Evolutionary conservation across 129 eudicot genomes (phyloP).

Genomic region (Flaveria ramosissima): DNA sequence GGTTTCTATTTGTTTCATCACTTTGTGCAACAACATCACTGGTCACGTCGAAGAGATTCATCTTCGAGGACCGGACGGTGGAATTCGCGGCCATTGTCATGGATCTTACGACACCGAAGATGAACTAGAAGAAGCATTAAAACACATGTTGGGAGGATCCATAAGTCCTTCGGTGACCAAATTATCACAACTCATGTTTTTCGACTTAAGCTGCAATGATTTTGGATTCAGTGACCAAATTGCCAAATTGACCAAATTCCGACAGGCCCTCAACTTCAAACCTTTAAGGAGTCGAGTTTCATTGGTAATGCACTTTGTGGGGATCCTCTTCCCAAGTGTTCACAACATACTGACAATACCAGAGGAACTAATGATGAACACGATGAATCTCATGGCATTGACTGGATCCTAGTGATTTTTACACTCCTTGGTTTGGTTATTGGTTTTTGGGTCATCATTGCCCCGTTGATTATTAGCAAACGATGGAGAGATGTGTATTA

Average conservation of each 20-base stretch:
- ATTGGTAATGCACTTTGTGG: constrained; percentile 21
- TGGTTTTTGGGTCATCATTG: constrained; percentile 33
- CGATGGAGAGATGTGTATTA: constrained; percentile 31
- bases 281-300: constrained; percentile 17
- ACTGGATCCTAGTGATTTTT: constrained; percentile 26
- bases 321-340: constrained; percentile 14
- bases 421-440: constrained; percentile 13
- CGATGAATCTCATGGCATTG: constrained; percentile 17
- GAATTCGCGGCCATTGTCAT: constrained; percentile 3
- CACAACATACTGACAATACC: not conserved
- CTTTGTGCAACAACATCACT: constrained; percentile 25
- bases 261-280: constrained; percentile 12
- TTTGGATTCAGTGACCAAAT: too few species aligned
- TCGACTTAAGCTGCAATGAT: constrained; percentile 36
- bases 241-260: too few species aligned
- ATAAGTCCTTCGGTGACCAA: constrained; percentile 36
- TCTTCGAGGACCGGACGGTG: constrained; percentile 21
- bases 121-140: not conserved
- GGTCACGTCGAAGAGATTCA: constrained; percentile 38
- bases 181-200: constrained; percentile 15
- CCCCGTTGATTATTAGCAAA: constrained; percentile 25
- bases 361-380: not conserved
- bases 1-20: too few species aligned
- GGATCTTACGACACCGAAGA: not conserved
- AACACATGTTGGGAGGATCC: constrained; percentile 20